These are phyloP conservation scores for Mortierella sp. DNA, from an alignment of 371 early-diverging fungal species.

Conservation along the genomic window DNA sequence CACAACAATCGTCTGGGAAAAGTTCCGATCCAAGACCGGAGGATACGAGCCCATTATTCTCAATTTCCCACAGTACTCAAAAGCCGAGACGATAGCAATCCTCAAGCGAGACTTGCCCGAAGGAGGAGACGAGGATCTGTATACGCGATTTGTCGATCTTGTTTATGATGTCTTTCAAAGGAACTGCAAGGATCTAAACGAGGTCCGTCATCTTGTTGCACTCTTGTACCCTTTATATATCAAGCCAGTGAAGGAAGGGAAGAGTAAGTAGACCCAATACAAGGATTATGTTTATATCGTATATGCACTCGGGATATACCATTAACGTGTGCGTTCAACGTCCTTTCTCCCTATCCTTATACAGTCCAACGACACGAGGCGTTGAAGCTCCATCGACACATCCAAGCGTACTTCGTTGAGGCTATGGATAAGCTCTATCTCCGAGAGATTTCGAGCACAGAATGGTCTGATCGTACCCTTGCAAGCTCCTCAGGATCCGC, in stretches of 20 bases:
- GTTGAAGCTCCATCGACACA: slow-evolving; percentile 73
- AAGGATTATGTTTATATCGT: background rate
- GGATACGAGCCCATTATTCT: slow-evolving; percentile 73
- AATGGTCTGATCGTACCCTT: slow-evolving; percentile 73
- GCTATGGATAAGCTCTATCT: slow-evolving; percentile 85
- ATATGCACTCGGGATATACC: background rate
- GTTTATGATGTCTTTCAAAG: slow-evolving; percentile 81
- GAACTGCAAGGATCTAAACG: slow-evolving; percentile 86
- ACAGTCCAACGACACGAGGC: slow-evolving; percentile 66
- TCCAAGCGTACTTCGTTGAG: slow-evolving; percentile 82
- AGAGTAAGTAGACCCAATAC: slow-evolving; percentile 56
- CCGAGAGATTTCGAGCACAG: slow-evolving; percentile 85
- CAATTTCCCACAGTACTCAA: slow-evolving; percentile 79
- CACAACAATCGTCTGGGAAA: slow-evolving; percentile 81
- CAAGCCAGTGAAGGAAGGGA: slow-evolving; percentile 80
- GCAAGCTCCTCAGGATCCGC: slow-evolving; percentile 6
- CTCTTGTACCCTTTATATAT: slow-evolving; percentile 85
- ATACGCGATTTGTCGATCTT: slow-evolving; percentile 72
- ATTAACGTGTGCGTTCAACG: background rate
- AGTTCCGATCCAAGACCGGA: slow-evolving; percentile 77
- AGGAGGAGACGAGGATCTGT: slow-evolving; percentile 69
- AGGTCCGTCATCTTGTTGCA: slow-evolving; percentile 83
- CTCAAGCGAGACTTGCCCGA: slow-evolving; percentile 74
- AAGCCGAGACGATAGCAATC: slow-evolving; percentile 75
- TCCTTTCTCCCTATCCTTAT: background rate